Evolutionary conservation across 805 yeast genomes (phyloP).

Genomic region (Starmera dryadoides): DNA sequence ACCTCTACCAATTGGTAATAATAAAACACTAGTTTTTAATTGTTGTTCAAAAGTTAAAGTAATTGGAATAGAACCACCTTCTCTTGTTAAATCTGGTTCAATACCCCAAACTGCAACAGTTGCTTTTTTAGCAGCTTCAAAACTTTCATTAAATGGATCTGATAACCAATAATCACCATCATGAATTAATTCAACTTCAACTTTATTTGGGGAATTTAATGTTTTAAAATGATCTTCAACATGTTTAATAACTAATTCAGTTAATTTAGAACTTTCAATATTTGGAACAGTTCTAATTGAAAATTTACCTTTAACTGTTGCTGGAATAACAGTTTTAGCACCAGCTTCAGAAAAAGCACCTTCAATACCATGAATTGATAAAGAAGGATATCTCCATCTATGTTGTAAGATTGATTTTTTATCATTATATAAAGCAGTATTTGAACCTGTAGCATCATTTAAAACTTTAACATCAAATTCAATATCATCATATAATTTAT

Average conservation of each 20-base stretch:
- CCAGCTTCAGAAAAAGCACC: conserved; percentile 95
- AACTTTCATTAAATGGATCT: conserved; percentile 86
- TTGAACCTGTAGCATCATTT: conserved; percentile 82
- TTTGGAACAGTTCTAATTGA: conserved; percentile 97
- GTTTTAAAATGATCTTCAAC: conserved; percentile 58
- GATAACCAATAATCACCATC: conserved; percentile 97
- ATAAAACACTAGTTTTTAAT: conserved; percentile 75
- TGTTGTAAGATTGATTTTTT: conserved; percentile 90
- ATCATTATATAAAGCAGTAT: conserved; percentile 69
- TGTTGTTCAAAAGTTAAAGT: conserved; percentile 88
- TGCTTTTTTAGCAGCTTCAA: conserved; percentile 91
- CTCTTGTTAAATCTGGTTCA: conserved; percentile 95
- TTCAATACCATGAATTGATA: conserved; percentile 94
- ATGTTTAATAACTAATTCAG: conserved; percentile 67
- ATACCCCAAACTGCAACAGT: conserved; percentile 92
- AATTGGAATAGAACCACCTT: conserved; percentile 98
- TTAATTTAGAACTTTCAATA: conserved; percentile 74
- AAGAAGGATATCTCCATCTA: conserved; percentile 98
- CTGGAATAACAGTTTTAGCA: conserved; percentile 97
- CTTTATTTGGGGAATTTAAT: conserved; percentile 70
- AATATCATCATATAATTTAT: conserved; percentile 71
- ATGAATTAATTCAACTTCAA: conserved; percentile 72
- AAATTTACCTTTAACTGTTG: conserved; percentile 89
- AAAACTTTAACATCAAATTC: conserved; percentile 81
- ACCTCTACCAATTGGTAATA: conserved; percentile 97